Conservation (phyloP, 257 asterid genomes). For the Solanum microdontum region DNA sequence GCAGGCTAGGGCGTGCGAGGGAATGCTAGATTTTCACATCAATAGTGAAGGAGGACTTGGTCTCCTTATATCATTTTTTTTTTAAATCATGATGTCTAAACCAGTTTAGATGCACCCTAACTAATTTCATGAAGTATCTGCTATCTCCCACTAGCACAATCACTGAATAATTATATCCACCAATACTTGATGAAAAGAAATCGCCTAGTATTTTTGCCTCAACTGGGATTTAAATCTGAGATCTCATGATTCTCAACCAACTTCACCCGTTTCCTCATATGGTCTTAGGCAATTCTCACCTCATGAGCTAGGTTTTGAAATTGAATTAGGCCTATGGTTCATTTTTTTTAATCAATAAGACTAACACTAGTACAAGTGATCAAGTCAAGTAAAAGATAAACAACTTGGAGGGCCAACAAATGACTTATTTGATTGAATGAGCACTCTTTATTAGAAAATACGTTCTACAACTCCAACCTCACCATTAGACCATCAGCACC, state of each 20-base stretch:
- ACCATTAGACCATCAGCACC: neutral
- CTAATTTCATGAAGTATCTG: too few relatives aligned
- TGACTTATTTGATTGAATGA: neutral
- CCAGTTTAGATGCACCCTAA: too few relatives aligned
- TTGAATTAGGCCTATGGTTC: neutral
- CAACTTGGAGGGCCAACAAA: neutral
- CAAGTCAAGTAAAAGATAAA: neutral
- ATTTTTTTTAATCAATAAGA: neutral
- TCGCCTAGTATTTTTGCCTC: neutral
- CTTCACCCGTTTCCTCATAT: neutral
- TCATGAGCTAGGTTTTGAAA: neutral
- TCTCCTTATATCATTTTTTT: too few relatives aligned
- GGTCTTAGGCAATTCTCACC: neutral
- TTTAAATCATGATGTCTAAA: neutral
- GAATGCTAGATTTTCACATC: too few relatives aligned
- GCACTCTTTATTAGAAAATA: neutral
- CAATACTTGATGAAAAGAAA: neutral
- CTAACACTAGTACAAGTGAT: neutral
- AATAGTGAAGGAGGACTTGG: too few relatives aligned
- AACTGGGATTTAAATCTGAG: neutral
- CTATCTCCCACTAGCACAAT: neutral
- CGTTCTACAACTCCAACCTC: neutral
- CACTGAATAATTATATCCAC: neutral
- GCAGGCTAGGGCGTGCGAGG: too few relatives aligned
- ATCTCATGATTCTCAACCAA: neutral